Conservation (phyloP, 768 basidiomycete species). For the Terana coerulea region DNA sequence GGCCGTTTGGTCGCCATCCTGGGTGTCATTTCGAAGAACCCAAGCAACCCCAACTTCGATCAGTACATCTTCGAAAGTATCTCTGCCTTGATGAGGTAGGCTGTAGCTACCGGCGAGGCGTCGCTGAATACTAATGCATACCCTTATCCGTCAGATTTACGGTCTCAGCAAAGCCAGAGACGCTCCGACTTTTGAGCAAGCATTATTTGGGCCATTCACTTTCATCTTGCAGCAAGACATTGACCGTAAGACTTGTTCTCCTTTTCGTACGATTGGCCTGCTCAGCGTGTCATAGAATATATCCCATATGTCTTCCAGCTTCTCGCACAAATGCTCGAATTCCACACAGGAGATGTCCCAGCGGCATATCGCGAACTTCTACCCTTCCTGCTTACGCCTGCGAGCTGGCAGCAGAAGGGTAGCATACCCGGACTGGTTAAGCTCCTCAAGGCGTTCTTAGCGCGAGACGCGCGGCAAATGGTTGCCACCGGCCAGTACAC, state of each 20-base stretch:
- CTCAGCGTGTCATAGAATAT: slow-evolving; percentile 58
- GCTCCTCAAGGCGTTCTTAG: slow-evolving; percentile 79
- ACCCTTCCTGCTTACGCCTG: slow-evolving; percentile 78
- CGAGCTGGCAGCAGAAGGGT: slow-evolving; percentile 91
- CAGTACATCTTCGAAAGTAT: slow-evolving; percentile 97
- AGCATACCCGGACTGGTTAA: slow-evolving; percentile 92
- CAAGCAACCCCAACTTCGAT: slow-evolving; percentile 96
- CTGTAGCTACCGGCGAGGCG: not conserved
- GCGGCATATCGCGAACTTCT: slow-evolving; percentile 75
- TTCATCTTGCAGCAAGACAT: slow-evolving; percentile 89
- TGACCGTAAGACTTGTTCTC: slow-evolving; percentile 56
- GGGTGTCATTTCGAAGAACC: slow-evolving; percentile 88
- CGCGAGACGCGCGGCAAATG: slow-evolving; percentile 66
- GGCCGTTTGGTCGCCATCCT: slow-evolving; percentile 78
- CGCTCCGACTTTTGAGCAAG: slow-evolving; percentile 75
- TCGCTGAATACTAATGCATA: not conserved
- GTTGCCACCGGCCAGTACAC: slow-evolving; percentile 66
- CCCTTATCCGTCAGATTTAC: not conserved
- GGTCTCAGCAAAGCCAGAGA: slow-evolving; percentile 50
- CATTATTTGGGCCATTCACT: slow-evolving; percentile 84
- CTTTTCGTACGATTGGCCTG: not conserved
- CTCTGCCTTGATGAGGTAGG: slow-evolving; percentile 83
- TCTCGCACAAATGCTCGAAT: slow-evolving; percentile 90
- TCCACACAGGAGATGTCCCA: slow-evolving; percentile 66
- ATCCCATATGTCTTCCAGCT: slow-evolving; percentile 98